Evolutionary conservation across 352 stramenopile genomes (phyloP).

Genomic region (Phytophthora podocarpi): DNA sequence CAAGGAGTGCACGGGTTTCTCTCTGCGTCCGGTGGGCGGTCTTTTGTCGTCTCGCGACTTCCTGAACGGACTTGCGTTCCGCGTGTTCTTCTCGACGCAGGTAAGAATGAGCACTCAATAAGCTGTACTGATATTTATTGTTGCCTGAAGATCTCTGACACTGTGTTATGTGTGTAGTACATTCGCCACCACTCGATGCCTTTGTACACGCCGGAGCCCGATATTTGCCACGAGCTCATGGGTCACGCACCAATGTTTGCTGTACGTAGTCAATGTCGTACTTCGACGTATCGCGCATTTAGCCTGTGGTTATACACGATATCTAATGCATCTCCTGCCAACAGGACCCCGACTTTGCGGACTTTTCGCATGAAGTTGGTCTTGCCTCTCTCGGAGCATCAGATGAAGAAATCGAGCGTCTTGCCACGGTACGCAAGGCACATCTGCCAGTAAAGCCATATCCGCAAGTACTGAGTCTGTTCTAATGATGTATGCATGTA

Average conservation of each 20-base stretch:
- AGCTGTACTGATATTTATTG: neutral
- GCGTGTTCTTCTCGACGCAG: conserved; percentile 98
- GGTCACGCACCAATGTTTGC: conserved; percentile 98
- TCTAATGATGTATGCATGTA: conserved; percentile 1
- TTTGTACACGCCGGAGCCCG: conserved; percentile 97
- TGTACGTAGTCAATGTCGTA: conserved; percentile 27
- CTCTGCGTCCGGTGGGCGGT: conserved; percentile 93
- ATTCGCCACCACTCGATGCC: conserved; percentile 95
- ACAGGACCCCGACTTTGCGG: conserved; percentile 95
- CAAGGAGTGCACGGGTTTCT: conserved; percentile 91
- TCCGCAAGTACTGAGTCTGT: neutral
- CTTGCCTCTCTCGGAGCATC: conserved; percentile 95
- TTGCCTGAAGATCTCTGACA: too few species aligned
- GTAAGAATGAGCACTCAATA: conserved; percentile 26
- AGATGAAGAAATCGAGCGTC: conserved; percentile 94
- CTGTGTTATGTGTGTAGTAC: conserved; percentile 79
- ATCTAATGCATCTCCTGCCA: neutral
- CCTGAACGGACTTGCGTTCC: conserved; percentile 97
- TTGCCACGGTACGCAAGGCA: conserved; percentile 78
- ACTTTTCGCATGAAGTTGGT: conserved; percentile 97
- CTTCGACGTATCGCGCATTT: neutral
- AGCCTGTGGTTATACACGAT: neutral
- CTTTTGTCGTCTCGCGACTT: conserved; percentile 97
- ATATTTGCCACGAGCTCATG: conserved; percentile 98
- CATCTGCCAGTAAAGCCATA: neutral